A percentile compares a stretch with the other conserved stretches of the same genome.
These are phyloP conservation scores for Erodium moschatum DNA, from an alignment of 441 rosid species.

Conservation along the genomic window DNA sequence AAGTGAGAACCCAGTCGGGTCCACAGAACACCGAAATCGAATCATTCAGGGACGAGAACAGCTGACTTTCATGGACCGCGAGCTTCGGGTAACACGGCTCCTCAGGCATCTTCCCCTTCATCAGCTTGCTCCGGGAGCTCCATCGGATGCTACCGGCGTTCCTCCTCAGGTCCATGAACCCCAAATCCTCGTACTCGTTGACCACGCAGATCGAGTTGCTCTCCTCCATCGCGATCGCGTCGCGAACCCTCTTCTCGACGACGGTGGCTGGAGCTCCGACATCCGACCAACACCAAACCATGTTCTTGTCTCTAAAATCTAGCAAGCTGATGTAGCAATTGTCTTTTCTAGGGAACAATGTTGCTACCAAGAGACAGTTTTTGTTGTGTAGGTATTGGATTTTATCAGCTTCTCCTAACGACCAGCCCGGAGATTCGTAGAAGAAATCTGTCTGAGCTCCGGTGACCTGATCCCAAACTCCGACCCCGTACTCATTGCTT, in stretches of 20 bases:
- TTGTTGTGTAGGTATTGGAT: slow-evolving; percentile 66
- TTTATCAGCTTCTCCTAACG: slow-evolving; percentile 88
- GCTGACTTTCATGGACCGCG: slow-evolving; percentile 20
- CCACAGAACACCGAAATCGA: neutral
- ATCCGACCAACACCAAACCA: slow-evolving; percentile 98
- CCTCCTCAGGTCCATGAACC: slow-evolving; percentile 76
- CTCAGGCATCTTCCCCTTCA: slow-evolving; percentile 74
- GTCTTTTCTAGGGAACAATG: slow-evolving; percentile 85
- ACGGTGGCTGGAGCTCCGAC: slow-evolving; percentile 41
- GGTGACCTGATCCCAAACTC: slow-evolving; percentile 90
- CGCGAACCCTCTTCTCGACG: slow-evolving; percentile 83
- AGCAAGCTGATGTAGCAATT: slow-evolving; percentile 84
- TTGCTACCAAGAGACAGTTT: slow-evolving; percentile 75
- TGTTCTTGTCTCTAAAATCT: slow-evolving; percentile 69
- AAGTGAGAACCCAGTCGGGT: neutral
- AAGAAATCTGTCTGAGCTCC: slow-evolving; percentile 83
- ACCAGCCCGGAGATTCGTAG: slow-evolving; percentile 75
- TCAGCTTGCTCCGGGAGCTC: slow-evolving; percentile 79
- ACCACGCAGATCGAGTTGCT: slow-evolving; percentile 53
- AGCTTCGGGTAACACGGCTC: slow-evolving; percentile 87
- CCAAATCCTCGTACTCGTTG: slow-evolving; percentile 84
- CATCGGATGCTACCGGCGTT: slow-evolving; percentile 65
- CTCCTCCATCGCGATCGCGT: slow-evolving; percentile 86
- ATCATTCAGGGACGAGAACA: neutral
- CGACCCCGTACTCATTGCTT: slow-evolving; percentile 84